Percentiles rank a stretch among this genome's conserved stretches.
These are phyloP conservation scores for Priceomyces fermenticarens DNA, from an alignment of 805 yeast genomes.

Conservation along the genomic window DNA sequence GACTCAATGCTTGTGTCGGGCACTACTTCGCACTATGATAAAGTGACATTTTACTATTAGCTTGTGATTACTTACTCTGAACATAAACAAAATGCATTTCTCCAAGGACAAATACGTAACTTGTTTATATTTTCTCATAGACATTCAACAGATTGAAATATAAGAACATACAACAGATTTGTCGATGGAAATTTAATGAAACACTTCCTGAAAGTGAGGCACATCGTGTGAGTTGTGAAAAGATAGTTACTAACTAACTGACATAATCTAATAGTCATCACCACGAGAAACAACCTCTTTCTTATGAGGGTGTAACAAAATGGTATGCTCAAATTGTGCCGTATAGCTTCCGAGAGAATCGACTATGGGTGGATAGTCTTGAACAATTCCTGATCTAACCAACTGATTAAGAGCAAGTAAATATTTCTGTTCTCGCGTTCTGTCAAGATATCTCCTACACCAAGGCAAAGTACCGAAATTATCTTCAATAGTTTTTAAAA, in stretches of 20 bases:
- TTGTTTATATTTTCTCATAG: too few species aligned
- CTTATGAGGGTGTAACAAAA: constrained; percentile 81
- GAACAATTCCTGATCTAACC: constrained; percentile 82
- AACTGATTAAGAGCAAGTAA: constrained; percentile 80
- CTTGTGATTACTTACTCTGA: too few species aligned
- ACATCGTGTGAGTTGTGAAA: too few species aligned
- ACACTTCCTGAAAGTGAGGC: too few species aligned
- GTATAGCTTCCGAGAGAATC: constrained; percentile 86
- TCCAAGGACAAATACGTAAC: too few species aligned
- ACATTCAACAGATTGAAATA: too few species aligned
- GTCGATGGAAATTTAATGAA: too few species aligned
- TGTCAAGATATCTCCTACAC: constrained; percentile 92
- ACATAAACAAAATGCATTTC: too few species aligned
- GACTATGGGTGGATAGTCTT: constrained; percentile 89
- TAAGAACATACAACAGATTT: too few species aligned
- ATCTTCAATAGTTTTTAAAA: constrained; percentile 67
- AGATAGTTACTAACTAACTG: too few species aligned
- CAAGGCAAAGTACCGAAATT: constrained; percentile 94
- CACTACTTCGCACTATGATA: background rate
- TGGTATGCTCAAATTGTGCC: constrained; percentile 95
- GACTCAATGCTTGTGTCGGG: background rate
- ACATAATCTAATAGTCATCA: constrained; percentile 65
- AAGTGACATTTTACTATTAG: too few species aligned
- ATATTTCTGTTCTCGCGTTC: constrained; percentile 89
- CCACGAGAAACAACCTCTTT: constrained; percentile 96